Conservation (phyloP, 345 rosid genomes). For the Aquilaria yunnanensis region DNA sequence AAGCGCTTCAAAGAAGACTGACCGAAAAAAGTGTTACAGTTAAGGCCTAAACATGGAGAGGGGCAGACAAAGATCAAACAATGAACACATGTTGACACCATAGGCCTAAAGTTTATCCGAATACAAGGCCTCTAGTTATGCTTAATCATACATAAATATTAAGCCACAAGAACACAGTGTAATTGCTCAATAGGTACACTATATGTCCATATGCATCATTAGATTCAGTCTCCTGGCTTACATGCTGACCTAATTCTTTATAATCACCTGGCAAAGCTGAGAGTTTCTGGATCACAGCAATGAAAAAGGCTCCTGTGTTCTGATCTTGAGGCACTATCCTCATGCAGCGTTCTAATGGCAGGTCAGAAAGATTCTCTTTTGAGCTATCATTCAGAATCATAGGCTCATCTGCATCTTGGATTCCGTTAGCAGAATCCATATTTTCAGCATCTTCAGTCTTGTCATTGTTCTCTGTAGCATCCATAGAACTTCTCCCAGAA, state of each 20-base stretch:
- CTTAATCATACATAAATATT: neutral
- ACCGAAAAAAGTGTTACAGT: too few species aligned
- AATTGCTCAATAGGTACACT: too few species aligned
- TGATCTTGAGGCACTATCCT: conserved; percentile 97
- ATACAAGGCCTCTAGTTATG: too few species aligned
- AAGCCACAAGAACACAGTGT: neutral
- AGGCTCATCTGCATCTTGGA: conserved; percentile 16
- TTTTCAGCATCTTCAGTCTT: conserved; percentile 26
- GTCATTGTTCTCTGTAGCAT: conserved; percentile 18
- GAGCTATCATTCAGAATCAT: conserved; percentile 23
- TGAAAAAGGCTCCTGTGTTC: conserved; percentile 89
- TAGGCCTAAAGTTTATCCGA: too few species aligned
- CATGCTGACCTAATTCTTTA: too few species aligned
- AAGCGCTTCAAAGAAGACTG: neutral
- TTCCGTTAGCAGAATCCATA: conserved; percentile 26
- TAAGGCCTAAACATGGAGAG: too few species aligned
- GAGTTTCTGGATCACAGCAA: conserved; percentile 75
- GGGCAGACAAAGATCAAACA: too few species aligned
- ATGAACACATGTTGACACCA: too few species aligned
- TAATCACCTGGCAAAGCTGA: conserved; percentile 66
- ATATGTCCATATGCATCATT: too few species aligned
- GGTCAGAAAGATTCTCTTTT: conserved; percentile 59
- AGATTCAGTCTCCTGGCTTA: too few species aligned
- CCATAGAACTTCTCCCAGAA: conserved; percentile 39
- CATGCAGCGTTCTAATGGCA: conserved; percentile 79